A percentile compares a stretch with the other conserved stretches of the same genome.
phyloP scores from a whole-genome alignment of 176 grass and related monocot species.

The Chrysopogon serrulatus region DNA sequence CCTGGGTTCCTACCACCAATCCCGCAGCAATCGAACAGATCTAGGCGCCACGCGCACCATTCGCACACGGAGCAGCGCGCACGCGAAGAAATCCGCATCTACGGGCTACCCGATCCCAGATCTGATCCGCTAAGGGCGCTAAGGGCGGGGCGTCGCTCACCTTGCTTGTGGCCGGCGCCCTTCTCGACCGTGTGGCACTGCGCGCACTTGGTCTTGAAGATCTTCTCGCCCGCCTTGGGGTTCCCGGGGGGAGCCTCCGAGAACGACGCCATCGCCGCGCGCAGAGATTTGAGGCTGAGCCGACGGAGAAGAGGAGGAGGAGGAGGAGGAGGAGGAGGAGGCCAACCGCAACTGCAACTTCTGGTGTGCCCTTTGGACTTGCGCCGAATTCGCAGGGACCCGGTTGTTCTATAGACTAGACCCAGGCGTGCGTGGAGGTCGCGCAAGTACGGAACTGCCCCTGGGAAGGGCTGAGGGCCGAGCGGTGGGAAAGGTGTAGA shows the following conservation, averaged over 20 bases:
- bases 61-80: background rate
- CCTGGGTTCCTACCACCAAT: background rate
- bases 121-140: background rate
- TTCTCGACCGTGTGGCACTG: conserved; percentile 93
- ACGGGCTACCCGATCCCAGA: background rate
- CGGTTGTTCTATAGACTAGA: conserved; percentile 1
- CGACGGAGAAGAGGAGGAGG: background rate
- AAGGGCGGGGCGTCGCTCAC: conserved; percentile 5
- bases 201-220: conserved; percentile 94
- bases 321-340: conserved; percentile 5
- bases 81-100: background rate
- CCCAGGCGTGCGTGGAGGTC: background rate
- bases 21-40: conserved; percentile 15
- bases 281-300: background rate
- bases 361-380: background rate
- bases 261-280: conserved; percentile 67
- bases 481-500: background rate
- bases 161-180: conserved; percentile 91
- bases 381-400: conserved; percentile 3
- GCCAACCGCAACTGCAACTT: conserved; percentile 10
- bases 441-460: background rate
- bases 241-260: conserved; percentile 69
- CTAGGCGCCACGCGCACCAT: background rate
- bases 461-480: fast-evolving
- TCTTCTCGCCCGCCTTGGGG: conserved; percentile 68